Conservation (phyloP, 1,139 yeast genomes). For the Kurtzmaniella natalensis region DNA sequence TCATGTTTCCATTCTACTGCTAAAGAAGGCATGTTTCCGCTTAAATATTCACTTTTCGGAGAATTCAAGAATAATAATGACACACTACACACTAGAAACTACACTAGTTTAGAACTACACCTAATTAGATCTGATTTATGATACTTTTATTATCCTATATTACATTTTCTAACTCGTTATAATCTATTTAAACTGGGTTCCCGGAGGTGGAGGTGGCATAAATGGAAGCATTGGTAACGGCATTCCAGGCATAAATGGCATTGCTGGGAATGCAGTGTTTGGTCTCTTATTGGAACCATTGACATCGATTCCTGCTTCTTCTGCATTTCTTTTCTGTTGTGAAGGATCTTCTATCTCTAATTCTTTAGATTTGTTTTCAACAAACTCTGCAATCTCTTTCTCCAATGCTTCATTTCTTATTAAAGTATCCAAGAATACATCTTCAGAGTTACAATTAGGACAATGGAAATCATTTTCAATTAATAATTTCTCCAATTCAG, state of each 20-base stretch:
- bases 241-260: constrained; percentile 17
- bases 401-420: constrained; percentile 57
- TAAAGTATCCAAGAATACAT: constrained; percentile 70
- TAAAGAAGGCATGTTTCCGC: no score
- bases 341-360: constrained; percentile 38
- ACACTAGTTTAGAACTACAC: no score
- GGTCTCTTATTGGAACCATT: constrained; percentile 27
- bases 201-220: constrained; percentile 16
- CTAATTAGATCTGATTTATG: no score
- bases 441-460: constrained; percentile 78
- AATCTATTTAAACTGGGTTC: no score
- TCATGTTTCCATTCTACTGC: no score
- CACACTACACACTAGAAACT: no score
- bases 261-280: constrained; percentile 19
- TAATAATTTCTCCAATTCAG: constrained; percentile 60
- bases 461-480: constrained; percentile 86
- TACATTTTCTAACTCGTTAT: no score
- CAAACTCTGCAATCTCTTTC: constrained; percentile 47
- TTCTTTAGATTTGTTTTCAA: constrained; percentile 40
- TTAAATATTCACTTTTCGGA: no score
- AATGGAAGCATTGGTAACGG: constrained; percentile 20
- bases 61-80: no score
- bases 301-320: constrained; percentile 16
- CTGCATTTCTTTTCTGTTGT: constrained; percentile 19
- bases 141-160: no score